A percentile compares a stretch with the other conserved stretches of the same genome.
Evolutionary conservation across 805 yeast genomes (phyloP).

Genomic region (Myxozyma lipomycoides): DNA sequence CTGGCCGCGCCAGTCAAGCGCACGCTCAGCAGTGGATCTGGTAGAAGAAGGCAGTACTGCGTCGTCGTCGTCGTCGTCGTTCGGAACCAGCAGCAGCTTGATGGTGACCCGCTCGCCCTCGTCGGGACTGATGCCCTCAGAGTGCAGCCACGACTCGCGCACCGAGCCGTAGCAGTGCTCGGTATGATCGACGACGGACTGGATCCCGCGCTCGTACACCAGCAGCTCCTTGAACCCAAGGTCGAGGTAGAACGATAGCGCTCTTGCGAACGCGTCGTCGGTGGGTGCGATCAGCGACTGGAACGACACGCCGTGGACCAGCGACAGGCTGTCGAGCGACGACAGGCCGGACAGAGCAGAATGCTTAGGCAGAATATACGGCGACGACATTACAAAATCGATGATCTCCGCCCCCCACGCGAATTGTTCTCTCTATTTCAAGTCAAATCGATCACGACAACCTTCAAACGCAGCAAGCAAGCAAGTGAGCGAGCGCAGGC

Average conservation of each 20-base stretch:
- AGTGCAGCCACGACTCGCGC: constrained; percentile 35
- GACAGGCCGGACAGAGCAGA: neutral
- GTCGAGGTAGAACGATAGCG: constrained; percentile 56
- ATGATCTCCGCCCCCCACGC: no score
- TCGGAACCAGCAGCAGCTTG: constrained; percentile 28
- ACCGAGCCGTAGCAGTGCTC: constrained; percentile 31
- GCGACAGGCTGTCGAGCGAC: constrained; percentile 10
- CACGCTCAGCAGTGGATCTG: constrained; percentile 28
- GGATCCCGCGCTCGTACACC: constrained; percentile 34
- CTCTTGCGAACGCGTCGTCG: constrained; percentile 41
- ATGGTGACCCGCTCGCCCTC: constrained; percentile 32
- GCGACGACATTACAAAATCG: constrained; percentile 15
- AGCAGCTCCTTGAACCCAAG: constrained; percentile 42
- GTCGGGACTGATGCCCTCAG: constrained; percentile 35
- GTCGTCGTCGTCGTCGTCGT: constrained; percentile 5
- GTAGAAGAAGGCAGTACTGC: constrained; percentile 25
- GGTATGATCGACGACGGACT: constrained; percentile 8
- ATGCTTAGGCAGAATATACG: constrained; percentile 18
- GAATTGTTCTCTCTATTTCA: neutral
- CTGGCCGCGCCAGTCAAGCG: constrained; percentile 50
- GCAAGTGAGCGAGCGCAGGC: no score
- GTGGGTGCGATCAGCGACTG: constrained; percentile 53
- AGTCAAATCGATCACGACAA: neutral
- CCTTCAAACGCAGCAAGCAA: neutral
- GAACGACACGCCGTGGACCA: constrained; percentile 57